These are phyloP conservation scores for Basidiobolus meristosporus DNA, from an alignment of 371 early-diverging fungal genomes.

Conservation along the genomic window DNA sequence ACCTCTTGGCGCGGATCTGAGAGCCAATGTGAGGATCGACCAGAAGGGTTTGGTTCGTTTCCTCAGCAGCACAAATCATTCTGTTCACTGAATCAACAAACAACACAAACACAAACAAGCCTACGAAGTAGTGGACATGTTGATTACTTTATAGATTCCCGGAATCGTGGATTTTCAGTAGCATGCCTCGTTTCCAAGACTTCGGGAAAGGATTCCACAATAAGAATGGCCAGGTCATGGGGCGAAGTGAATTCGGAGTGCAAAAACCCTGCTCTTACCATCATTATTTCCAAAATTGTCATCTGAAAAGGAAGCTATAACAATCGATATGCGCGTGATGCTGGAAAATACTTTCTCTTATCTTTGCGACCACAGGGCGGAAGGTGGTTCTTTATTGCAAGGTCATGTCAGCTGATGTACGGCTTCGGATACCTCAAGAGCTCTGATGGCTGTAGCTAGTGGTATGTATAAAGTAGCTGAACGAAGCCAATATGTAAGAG, in stretches of 20 bases:
- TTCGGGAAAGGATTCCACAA: neutral
- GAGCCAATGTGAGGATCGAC: constrained; percentile 28
- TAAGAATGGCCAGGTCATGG: neutral
- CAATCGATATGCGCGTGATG: constrained; percentile 1
- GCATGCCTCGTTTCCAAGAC: neutral
- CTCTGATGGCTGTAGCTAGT: too few relatives aligned
- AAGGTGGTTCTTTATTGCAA: constrained; percentile 21
- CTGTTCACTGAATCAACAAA: constrained; percentile 44
- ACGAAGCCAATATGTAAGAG: too few relatives aligned
- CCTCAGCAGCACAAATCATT: constrained; percentile 28
- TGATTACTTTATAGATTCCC: too few relatives aligned
- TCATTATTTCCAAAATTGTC: too few relatives aligned
- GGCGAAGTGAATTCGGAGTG: neutral
- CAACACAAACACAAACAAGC: neutral
- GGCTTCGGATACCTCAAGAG: too few relatives aligned
- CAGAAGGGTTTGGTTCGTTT: constrained; percentile 12
- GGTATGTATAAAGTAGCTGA: too few relatives aligned
- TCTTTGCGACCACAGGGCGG: constrained; percentile 19
- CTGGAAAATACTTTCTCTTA: constrained; percentile 4
- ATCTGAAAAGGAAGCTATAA: too few relatives aligned
- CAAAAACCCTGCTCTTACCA: too few relatives aligned
- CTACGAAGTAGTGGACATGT: too few relatives aligned
- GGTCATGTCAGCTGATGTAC: too few relatives aligned
- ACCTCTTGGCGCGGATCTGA: constrained; percentile 41
- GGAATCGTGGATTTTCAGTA: too few relatives aligned